A percentile compares a stretch with the other conserved stretches of the same genome.
Conservation (phyloP, 768 basidiomycete species). For the Tephrocybe sp. region DNA sequence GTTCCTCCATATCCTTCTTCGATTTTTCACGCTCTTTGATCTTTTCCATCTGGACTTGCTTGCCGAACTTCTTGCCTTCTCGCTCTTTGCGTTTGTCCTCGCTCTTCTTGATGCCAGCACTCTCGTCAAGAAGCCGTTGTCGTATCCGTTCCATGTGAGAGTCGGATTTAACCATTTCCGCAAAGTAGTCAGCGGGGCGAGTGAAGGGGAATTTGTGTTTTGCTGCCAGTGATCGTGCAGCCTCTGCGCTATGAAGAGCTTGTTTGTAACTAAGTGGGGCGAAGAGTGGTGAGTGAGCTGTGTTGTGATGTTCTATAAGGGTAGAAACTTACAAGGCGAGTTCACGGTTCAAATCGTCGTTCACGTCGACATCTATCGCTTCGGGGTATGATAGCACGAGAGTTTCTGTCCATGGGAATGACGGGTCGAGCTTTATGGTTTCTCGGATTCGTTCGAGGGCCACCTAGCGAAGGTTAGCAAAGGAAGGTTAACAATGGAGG, state of each 20-base stretch:
- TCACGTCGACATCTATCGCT: constrained; percentile 69
- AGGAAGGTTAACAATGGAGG: neutral
- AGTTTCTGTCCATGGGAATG: constrained; percentile 84
- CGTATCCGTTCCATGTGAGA: constrained; percentile 97
- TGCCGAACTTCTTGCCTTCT: constrained; percentile 97
- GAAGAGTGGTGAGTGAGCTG: neutral
- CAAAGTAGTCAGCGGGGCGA: constrained; percentile 92
- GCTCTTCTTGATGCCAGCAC: constrained; percentile 82
- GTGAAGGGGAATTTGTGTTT: constrained; percentile 84
- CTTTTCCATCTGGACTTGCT: constrained; percentile 95
- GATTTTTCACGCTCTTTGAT: constrained; percentile 83
- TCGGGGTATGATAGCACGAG: constrained; percentile 70
- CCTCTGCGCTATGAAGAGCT: constrained; percentile 79
- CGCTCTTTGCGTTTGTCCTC: constrained; percentile 91
- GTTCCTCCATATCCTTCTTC: constrained; percentile 91
- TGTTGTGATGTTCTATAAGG: neutral
- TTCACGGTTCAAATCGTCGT: constrained; percentile 92
- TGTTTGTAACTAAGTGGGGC: constrained; percentile 80
- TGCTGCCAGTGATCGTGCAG: constrained; percentile 72
- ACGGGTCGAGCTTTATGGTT: constrained; percentile 68
- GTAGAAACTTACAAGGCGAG: constrained; percentile 78
- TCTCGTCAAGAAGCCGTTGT: constrained; percentile 84
- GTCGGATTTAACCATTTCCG: constrained; percentile 98
- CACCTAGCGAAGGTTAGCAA: constrained; percentile 36
- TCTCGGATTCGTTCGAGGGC: constrained; percentile 82